Percentiles rank a stretch among this genome's conserved stretches.
Conservation (phyloP, 345 rosid species). For the Eucalyptus virginea region DNA sequence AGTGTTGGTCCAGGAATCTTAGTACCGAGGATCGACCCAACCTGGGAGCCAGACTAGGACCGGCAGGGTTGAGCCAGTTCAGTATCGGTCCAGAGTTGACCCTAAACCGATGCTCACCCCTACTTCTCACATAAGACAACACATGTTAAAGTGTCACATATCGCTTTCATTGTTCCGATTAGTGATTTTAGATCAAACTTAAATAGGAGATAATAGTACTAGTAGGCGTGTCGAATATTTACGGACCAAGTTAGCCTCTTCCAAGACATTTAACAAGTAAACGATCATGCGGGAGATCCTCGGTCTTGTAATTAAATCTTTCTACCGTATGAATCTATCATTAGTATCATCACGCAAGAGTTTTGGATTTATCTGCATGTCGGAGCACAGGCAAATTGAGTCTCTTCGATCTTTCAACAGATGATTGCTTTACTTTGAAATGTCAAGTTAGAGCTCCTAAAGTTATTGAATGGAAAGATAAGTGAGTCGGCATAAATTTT, state of each 20-base stretch:
- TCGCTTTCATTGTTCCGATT: background rate
- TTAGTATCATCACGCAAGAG: background rate
- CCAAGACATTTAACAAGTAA: background rate
- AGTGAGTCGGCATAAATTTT: background rate
- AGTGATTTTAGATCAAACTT: background rate
- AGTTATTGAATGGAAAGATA: background rate
- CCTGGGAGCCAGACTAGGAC: rapidly evolving
- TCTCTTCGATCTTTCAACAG: background rate
- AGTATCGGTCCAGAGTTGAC: rapidly evolving
- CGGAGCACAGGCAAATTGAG: background rate
- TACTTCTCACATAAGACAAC: background rate
- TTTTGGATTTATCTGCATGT: background rate
- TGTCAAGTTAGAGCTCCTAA: background rate
- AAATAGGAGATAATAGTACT: background rate
- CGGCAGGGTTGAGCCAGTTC: rapidly evolving
- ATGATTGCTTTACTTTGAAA: background rate
- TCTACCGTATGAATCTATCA: background rate
- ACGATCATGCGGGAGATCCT: background rate
- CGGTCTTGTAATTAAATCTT: background rate
- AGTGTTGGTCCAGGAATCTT: rapidly evolving
- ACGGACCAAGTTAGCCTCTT: background rate
- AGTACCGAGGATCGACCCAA: rapidly evolving
- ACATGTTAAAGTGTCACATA: background rate
- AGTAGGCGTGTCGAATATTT: background rate
- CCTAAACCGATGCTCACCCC: no score